A percentile compares a stretch with the other conserved stretches of the same genome.
Conservation (phyloP, 2,329 filamentous ascomycete genomes). For the Triangularia setosa region DNA sequence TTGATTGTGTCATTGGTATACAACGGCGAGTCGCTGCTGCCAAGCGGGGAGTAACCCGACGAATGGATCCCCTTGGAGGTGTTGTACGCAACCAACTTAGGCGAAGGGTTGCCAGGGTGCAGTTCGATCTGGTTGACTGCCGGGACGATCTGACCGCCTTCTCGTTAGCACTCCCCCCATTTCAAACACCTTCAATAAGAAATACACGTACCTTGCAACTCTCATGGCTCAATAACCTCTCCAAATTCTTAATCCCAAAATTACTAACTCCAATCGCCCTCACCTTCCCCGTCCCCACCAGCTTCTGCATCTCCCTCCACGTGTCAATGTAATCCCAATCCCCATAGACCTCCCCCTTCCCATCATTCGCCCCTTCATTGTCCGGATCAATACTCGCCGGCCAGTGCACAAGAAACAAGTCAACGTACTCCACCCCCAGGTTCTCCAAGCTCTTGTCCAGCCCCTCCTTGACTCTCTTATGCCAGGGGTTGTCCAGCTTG, state of each 20-base stretch:
- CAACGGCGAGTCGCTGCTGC: conserved; percentile 65
- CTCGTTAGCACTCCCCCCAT: background rate
- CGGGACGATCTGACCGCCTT: conserved; percentile 43
- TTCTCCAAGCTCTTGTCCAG: conserved; percentile 57
- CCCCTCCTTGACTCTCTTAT: conserved; percentile 63
- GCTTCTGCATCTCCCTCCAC: conserved; percentile 66
- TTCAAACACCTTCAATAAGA: background rate
- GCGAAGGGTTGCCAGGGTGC: conserved; percentile 77
- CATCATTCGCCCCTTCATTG: conserved; percentile 52
- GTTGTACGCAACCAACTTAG: conserved; percentile 71
- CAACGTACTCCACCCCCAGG: conserved; percentile 62
- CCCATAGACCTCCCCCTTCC: conserved; percentile 59
- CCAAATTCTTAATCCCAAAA: conserved; percentile 76
- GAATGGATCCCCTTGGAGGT: conserved; percentile 69
- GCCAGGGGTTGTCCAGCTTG: conserved; percentile 79
- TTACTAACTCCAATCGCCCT: conserved; percentile 83
- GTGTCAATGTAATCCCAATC: conserved; percentile 85
- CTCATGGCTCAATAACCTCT: conserved; percentile 67
- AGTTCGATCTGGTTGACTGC: conserved; percentile 82
- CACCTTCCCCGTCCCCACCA: conserved; percentile 65
- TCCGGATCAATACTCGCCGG: conserved; percentile 60
- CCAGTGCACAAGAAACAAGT: conserved; percentile 72
- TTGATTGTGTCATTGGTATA: conserved; percentile 63
- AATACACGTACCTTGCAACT: conserved; percentile 50
- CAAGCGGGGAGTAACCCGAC: conserved; percentile 72